Evolutionary conservation across 2,329 filamentous ascomycete species (phyloP).

Genomic region (Byssoonygena ceratinophila): DNA sequence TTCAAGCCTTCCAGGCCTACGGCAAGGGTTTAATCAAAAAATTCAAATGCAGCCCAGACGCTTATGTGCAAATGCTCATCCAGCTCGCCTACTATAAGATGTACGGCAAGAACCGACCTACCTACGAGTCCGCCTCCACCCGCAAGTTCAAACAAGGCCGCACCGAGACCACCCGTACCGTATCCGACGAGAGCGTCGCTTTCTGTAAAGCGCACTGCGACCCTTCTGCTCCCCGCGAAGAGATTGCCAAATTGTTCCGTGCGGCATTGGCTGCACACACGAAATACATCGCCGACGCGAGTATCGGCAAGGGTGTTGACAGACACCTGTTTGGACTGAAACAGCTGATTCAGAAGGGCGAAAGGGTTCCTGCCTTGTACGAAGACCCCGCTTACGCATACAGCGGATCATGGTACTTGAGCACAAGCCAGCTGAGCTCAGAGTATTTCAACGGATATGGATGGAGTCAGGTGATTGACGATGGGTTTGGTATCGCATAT

Average conservation of each 20-base stretch:
- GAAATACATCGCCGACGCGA: constrained; percentile 81
- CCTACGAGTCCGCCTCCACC: constrained; percentile 92
- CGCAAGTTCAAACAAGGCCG: constrained; percentile 92
- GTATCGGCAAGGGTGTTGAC: constrained; percentile 87
- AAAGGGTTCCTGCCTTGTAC: constrained; percentile 73
- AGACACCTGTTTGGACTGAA: constrained; percentile 95
- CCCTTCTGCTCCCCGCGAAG: constrained; percentile 50
- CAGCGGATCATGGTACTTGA: constrained; percentile 79
- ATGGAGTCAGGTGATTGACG: constrained; percentile 95
- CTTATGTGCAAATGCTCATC: constrained; percentile 97
- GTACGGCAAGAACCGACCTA: constrained; percentile 95
- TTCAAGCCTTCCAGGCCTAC: constrained; percentile 94
- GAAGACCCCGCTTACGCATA: constrained; percentile 78
- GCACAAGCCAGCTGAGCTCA: constrained; percentile 76
- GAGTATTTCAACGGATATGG: constrained; percentile 99
- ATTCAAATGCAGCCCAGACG: constrained; percentile 96
- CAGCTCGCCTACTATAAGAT: constrained; percentile 98
- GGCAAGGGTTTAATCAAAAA: constrained; percentile 99
- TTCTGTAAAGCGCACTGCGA: constrained; percentile 86
- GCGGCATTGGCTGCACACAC: constrained; percentile 71
- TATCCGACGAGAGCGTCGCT: constrained; percentile 80
- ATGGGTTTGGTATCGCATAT: constrained; percentile 93
- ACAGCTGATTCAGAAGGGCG: constrained; percentile 69
- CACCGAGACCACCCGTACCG: constrained; percentile 87
- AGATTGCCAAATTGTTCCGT: constrained; percentile 65